Conservation (phyloP, 176 grass and related monocot genomes). For the Cenchrus americanus region DNA sequence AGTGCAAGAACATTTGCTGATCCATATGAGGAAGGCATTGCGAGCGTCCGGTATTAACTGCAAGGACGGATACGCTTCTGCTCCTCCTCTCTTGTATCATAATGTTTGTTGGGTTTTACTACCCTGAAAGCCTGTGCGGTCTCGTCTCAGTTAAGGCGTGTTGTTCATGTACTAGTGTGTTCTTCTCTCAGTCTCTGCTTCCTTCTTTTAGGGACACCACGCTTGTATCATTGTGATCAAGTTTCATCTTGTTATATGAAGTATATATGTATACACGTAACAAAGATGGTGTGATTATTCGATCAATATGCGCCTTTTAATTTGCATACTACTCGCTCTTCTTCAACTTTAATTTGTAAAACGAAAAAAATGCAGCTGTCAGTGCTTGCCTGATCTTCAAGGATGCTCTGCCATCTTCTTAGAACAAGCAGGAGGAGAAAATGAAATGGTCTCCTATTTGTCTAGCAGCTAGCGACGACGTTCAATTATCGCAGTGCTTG, state of each 20-base stretch:
- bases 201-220: neutral
- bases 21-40: neutral
- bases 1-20: slow-evolving; percentile 74
- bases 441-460: neutral
- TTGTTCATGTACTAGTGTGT: slow-evolving; percentile 1
- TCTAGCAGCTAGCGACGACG: slow-evolving; percentile 3
- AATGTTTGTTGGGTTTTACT: neutral
- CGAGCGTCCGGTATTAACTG: neutral
- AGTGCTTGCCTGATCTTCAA: neutral
- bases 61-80: neutral
- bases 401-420: neutral
- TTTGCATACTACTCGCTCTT: neutral
- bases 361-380: neutral
- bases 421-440: neutral
- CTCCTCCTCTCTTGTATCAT: slow-evolving; percentile 27
- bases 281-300: slow-evolving; percentile 29
- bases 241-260: slow-evolving; percentile 25
- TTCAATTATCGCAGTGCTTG: neutral
- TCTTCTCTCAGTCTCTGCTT: neutral
- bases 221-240: neutral
- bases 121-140: neutral
- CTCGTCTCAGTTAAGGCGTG: slow-evolving; percentile 4
- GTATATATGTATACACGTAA: slow-evolving; percentile 13
- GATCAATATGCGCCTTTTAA: neutral
- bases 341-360: neutral